Base-by-base conservation (phyloP, 176 grass and related monocot genomes). In the Phragmites australis region DNA sequence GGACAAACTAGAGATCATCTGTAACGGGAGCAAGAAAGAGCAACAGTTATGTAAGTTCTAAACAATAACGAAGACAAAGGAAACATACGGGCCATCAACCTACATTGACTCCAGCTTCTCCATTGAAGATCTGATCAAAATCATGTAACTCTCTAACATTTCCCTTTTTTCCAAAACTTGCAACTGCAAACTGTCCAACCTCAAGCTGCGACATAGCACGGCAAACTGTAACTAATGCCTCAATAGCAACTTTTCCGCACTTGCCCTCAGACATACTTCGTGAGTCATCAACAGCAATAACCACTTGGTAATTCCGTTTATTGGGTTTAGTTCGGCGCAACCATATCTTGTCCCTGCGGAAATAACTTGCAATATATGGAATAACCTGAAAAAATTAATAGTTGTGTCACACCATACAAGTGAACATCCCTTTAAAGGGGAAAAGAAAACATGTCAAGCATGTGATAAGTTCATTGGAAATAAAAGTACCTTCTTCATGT, bases 401-500 rank as follows among this genome's bases (percentile, higher is more conserved):
- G 78, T 39, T 5, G 1, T 46, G 29, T 32, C 30, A 43, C 3
- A 65, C 22, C 61, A 60, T n/a, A 78, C 61, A 42, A 82, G 66
- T 41, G 54, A 76, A 77, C 18, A 75, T 52, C 19, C 9, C 52
- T 65, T 61, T 60, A 22, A n/a, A 65, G 54, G 15, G 9, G 30
- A 74, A 46, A 83, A 51, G n/a, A 65, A 54, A 57, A 31, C 29
- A 73, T 31, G 10, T 56, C 27, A 23, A 49, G 31, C 23, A 75
- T 7, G 22, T 53, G 60, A 77, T 10, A 10, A 50, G 27, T 49
- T 48, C 17, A 75, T 1, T 6, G 41, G 37, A 55, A 77, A 64
- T 6, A 88, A 16, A 82, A 77, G 81, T 85, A 98, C 95, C 95
- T 98, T 98, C 70, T 94, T 98, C 92, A 98, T 98, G 80, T 98